Evolutionary conservation across 2,329 filamentous ascomycete genomes (phyloP).

Genomic region (Curvularia spicifera): DNA sequence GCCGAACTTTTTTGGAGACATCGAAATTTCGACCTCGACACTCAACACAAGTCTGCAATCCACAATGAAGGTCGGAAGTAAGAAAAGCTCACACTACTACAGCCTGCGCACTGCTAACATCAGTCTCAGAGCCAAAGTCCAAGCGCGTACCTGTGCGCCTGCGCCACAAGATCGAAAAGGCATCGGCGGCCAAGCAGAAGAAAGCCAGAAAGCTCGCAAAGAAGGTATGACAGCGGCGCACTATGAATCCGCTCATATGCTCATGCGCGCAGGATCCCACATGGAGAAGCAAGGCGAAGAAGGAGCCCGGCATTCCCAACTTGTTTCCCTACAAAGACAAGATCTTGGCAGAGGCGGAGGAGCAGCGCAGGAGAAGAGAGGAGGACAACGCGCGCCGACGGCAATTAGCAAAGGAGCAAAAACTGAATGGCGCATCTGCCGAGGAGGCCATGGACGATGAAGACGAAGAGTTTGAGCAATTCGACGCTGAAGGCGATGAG

Average conservation of each 20-base stretch:
- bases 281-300: conserved; percentile 95
- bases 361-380: conserved; percentile 78
- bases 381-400: conserved; percentile 73
- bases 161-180: conserved; percentile 95
- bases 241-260: background rate
- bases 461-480: conserved; percentile 45
- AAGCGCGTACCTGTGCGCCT: conserved; percentile 90
- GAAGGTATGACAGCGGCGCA: conserved; percentile 59
- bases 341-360: conserved; percentile 92
- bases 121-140: conserved; percentile 79
- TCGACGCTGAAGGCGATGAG: conserved; percentile 61
- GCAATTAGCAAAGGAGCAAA: conserved; percentile 67
- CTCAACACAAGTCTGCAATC: conserved; percentile 20
- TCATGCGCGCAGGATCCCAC: conserved; percentile 75
- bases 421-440: conserved; percentile 44
- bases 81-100: conserved; percentile 11
- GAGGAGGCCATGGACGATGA: conserved; percentile 48
- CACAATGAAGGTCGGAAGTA: conserved; percentile 54
- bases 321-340: conserved; percentile 98
- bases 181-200: conserved; percentile 84
- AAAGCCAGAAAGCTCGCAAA: conserved; percentile 89
- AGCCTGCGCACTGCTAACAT: conserved; percentile 11
- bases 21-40: conserved; percentile 34
- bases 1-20: conserved; percentile 27
- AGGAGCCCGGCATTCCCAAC: conserved; percentile 97